These are phyloP conservation scores for Przewalskia tangutica DNA, from an alignment of 257 asterid species.

Conservation along the genomic window DNA sequence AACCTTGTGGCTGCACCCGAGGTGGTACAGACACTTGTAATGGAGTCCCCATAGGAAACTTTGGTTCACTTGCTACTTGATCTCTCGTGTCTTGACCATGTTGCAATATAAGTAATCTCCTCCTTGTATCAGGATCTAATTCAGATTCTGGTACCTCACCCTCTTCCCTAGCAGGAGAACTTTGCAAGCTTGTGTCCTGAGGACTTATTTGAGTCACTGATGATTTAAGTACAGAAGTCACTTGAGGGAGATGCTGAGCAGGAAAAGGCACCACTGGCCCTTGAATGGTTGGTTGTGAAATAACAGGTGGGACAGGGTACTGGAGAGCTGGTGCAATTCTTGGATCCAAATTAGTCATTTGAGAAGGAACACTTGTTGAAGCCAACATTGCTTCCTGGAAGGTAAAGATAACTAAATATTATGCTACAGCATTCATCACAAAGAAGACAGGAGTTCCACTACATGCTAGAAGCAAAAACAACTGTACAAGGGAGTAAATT, in stretches of 20 bases:
- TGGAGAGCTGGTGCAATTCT: constrained; percentile 48
- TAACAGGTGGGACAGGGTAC: constrained; percentile 32
- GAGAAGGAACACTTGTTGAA: constrained; percentile 48
- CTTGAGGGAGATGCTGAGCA: constrained; percentile 59
- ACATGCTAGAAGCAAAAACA: background rate
- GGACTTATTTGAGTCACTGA: constrained; percentile 44
- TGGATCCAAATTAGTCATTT: constrained; percentile 42
- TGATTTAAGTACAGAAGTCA: constrained; percentile 36
- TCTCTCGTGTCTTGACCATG: constrained; percentile 95
- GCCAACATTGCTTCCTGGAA: constrained; percentile 69
- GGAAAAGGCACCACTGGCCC: constrained; percentile 46
- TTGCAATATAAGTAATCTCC: constrained; percentile 91
- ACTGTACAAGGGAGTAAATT: background rate
- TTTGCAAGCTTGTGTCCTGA: constrained; percentile 45
- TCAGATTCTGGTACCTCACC: constrained; percentile 99
- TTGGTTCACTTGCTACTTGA: constrained; percentile 56
- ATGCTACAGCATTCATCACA: background rate
- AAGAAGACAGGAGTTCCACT: background rate
- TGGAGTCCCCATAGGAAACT: constrained; percentile 52
- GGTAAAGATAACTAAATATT: background rate
- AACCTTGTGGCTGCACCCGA: constrained; percentile 58
- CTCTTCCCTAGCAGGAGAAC: constrained; percentile 96
- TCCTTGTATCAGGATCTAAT: constrained; percentile 96
- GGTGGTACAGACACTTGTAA: constrained; percentile 62
- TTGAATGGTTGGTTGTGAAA: constrained; percentile 39